Evolutionary conservation across 305 asterid genomes (phyloP), one percentile per base, ranked within the genome.

Genomic region (Rubia tinctorum): DNA sequence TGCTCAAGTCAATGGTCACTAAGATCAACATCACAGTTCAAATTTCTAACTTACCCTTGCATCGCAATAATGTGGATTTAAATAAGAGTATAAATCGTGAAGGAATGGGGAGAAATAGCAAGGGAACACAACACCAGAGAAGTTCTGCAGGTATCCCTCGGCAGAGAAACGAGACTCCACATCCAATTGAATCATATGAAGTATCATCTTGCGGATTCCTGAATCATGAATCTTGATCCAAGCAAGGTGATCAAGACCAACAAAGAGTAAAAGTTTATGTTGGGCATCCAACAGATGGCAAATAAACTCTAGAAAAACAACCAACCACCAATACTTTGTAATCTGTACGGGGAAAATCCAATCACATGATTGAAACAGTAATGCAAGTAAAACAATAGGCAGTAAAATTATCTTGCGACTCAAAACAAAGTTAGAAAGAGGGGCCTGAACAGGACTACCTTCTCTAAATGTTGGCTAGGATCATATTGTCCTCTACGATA

Each of bases 401-500:
- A 59, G 61, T 44, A 63, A 58, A 55, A 71, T 40, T 40, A 30
- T 34, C 71, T 43, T 9, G 23, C 14, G 23, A 45, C 71, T 49
- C 25, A 18, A 73, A 30, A 23, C 40, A 8, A 45, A 63, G 51
- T 49, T 18, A 49, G 39, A 64, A 13, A 42, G 25, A 6, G 23
- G 20, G 49, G 14, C 6, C 65, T 42, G 37, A 72, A 47, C 23
- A 44, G 64, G 73, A 66, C 42, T 76, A 92, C 99, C 93, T 95
- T 95, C 78, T 92, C 99, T 67, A 95, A 91, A 88, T 85, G 93
- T 81, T 90, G 97, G 85, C 92, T 89, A 75, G 99, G 99, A 89
- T 95, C 99, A 78, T 86, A 88, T 84, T 95, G 97, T 74, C 99
- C 99, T 88, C 99, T 89, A 73, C 99, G 94, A 84, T 95, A 95